A percentile compares a stretch with the other conserved stretches of the same genome.
Conservation (phyloP, 148 eudicot genomes). For the Rhododendron molle region DNA sequence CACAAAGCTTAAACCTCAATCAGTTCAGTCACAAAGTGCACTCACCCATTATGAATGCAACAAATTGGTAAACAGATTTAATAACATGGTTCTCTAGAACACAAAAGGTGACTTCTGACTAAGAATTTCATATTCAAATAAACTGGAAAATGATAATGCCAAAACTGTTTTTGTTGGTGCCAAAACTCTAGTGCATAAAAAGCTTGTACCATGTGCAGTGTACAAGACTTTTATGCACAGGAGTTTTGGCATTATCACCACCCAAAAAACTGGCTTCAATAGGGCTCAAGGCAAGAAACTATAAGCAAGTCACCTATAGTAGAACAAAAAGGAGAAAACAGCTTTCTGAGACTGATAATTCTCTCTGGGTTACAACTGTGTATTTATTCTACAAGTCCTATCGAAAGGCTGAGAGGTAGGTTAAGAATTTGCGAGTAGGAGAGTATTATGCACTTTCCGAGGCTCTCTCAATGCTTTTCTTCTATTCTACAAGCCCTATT, state of each 20-base stretch:
- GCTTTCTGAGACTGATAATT: neutral
- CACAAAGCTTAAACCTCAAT: neutral
- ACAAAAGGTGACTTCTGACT: neutral
- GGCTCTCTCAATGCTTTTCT: neutral
- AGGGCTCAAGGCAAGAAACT: neutral
- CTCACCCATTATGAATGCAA: neutral
- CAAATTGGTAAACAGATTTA: neutral
- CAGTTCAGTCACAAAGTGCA: neutral
- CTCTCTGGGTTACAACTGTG: neutral
- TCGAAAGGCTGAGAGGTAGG: too few species aligned
- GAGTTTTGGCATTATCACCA: too few species aligned
- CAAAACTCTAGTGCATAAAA: too few species aligned
- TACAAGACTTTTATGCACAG: too few species aligned
- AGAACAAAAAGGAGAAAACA: neutral
- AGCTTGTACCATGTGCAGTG: too few species aligned
- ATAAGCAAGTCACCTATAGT: neutral
- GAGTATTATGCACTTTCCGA: too few species aligned
- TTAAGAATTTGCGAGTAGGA: too few species aligned
- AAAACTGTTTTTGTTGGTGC: too few species aligned
- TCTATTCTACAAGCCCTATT: neutral
- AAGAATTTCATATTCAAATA: neutral
- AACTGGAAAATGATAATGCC: neutral
- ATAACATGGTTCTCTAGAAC: neutral
- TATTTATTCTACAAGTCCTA: neutral
- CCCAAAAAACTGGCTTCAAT: neutral